phyloP scores from a whole-genome alignment of 2,329 filamentous ascomycete genomes.

The Nannizziopsis barbatae region DNA sequence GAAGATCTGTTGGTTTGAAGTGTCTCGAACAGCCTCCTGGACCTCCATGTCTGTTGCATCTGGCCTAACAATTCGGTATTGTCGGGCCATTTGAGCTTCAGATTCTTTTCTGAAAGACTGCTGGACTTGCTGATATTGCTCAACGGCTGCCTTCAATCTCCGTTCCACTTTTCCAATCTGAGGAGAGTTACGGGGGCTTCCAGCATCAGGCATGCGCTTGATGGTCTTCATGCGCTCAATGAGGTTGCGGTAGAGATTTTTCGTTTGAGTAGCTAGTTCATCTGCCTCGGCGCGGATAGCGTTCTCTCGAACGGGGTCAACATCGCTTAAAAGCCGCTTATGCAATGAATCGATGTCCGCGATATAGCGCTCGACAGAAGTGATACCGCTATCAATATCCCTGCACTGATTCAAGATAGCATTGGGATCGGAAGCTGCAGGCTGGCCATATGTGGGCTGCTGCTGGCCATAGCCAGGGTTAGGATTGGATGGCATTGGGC shows the following conservation, averaged over 20 bases:
- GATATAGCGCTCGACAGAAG: slow-evolving; percentile 61
- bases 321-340: slow-evolving; percentile 59
- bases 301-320: slow-evolving; percentile 58
- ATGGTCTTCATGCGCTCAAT: slow-evolving; percentile 68
- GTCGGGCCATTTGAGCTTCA: slow-evolving; percentile 72
- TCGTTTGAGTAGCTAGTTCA: slow-evolving; percentile 62
- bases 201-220: slow-evolving; percentile 69
- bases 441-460: slow-evolving; percentile 1
- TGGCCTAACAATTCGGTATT: slow-evolving; percentile 80
- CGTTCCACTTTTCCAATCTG: slow-evolving; percentile 75
- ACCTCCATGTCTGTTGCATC: slow-evolving; percentile 71
- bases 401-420: slow-evolving; percentile 75
- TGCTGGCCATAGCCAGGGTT: background rate
- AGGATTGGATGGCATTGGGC: slow-evolving; percentile 7
- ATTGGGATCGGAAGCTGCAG: slow-evolving; percentile 48
- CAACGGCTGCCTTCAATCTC: slow-evolving; percentile 67
- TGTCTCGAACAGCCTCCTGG: slow-evolving; percentile 62
- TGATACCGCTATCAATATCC: slow-evolving; percentile 66
- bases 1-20: slow-evolving; percentile 64
- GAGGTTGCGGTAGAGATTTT: slow-evolving; percentile 68
- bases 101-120: slow-evolving; percentile 67
- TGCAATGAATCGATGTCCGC: slow-evolving; percentile 61
- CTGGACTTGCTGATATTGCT: slow-evolving; percentile 70
- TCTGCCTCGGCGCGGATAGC: slow-evolving; percentile 61
- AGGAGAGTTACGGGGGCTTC: slow-evolving; percentile 58